phyloP scores from a whole-genome alignment of 2,329 filamentous ascomycete genomes.

The Colletotrichum acutatum region DNA sequence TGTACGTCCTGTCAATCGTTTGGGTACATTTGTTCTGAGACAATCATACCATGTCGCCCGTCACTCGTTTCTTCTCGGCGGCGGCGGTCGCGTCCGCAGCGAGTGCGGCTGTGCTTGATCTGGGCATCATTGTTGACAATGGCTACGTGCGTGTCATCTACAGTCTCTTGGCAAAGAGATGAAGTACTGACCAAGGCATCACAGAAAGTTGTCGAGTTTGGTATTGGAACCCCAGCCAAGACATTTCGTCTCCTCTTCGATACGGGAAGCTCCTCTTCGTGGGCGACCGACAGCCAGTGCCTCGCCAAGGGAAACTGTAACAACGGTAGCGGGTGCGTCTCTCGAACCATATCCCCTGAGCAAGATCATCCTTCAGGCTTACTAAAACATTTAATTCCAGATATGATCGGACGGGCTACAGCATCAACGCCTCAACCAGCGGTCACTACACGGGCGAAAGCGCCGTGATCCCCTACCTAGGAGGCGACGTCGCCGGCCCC shows the following conservation, averaged over 20 bases:
- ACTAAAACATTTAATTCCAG: conserved; percentile 11
- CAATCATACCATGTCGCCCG: conserved; percentile 11
- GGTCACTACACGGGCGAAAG: conserved; percentile 26
- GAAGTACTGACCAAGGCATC: neutral
- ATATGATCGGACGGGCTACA: conserved; percentile 43
- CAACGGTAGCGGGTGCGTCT: conserved; percentile 39
- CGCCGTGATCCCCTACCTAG: conserved; percentile 45
- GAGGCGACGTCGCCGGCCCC: conserved; percentile 41
- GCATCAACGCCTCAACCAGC: conserved; percentile 41
- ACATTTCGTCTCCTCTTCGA: conserved; percentile 45
- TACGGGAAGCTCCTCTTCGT: conserved; percentile 48
- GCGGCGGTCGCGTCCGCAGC: conserved; percentile 22
- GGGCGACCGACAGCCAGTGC: conserved; percentile 45
- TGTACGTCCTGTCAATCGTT: neutral
- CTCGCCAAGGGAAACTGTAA: conserved; percentile 37
- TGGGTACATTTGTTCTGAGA: neutral
- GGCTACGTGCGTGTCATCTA: conserved; percentile 13
- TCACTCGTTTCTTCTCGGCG: conserved; percentile 22
- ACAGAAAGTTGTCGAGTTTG: conserved; percentile 20
- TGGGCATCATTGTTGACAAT: conserved; percentile 33
- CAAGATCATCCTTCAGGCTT: neutral
- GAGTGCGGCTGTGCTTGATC: conserved; percentile 30
- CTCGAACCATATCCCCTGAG: too few relatives aligned
- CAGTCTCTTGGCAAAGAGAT: accelerated
- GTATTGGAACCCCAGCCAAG: conserved; percentile 44